Evolutionary conservation across 1,284 basidiomycete species (phyloP).

Genomic region (Ganoderma meredithae): DNA sequence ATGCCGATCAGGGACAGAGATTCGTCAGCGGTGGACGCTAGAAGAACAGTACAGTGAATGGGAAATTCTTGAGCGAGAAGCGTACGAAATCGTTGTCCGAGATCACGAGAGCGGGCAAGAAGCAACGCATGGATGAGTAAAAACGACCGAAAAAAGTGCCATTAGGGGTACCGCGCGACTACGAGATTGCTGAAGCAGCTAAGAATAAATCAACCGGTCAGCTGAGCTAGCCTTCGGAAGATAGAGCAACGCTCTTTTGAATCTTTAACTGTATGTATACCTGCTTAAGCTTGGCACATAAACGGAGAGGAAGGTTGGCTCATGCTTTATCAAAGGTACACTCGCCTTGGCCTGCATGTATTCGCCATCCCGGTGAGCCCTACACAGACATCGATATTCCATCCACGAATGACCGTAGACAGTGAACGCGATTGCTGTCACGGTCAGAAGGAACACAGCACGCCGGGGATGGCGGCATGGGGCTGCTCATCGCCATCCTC

Average conservation of each 20-base stretch:
- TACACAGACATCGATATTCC: background rate
- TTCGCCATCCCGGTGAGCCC: background rate
- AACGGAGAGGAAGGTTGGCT: background rate
- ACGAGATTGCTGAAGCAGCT: background rate
- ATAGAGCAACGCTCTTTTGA: no score
- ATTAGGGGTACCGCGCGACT: background rate
- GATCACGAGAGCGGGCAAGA: background rate
- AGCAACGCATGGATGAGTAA: background rate
- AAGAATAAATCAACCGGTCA: background rate
- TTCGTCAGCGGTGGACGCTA: background rate
- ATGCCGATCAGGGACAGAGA: background rate
- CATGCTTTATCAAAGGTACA: background rate
- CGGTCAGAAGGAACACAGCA: no score
- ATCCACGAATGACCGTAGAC: background rate
- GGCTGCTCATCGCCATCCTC: background rate
- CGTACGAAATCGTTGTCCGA: background rate
- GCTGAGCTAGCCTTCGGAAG: background rate
- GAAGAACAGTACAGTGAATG: background rate
- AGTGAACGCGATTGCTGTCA: no score
- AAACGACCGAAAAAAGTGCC: background rate
- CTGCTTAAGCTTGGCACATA: background rate
- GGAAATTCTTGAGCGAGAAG: background rate
- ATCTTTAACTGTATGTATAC: background rate
- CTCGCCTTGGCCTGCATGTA: background rate
- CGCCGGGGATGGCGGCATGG: no score